A percentile compares a stretch with the other conserved stretches of the same genome.
Evolutionary conservation across 148 eudicot species (phyloP).

Genomic region (Fallopia convolvulus): DNA sequence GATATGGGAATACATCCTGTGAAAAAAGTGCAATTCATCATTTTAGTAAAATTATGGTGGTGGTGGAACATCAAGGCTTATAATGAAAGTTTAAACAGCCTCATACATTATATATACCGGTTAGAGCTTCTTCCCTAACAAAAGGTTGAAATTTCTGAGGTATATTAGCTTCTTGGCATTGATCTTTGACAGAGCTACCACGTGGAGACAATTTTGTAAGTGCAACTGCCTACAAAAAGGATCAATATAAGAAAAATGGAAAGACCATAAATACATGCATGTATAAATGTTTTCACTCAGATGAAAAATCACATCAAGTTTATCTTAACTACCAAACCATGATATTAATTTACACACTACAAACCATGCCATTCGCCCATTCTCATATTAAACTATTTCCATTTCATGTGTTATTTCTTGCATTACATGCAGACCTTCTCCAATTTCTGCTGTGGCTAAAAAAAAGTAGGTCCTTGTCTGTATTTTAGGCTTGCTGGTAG

Average conservation of each 20-base stretch:
- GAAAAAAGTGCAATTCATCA: slow-evolving; percentile 10
- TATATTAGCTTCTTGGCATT: slow-evolving; percentile 33
- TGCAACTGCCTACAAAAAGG: slow-evolving; percentile 51
- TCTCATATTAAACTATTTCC: background rate
- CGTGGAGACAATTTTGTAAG: slow-evolving; percentile 71
- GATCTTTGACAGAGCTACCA: slow-evolving; percentile 53
- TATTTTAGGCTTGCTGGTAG: too few relatives aligned
- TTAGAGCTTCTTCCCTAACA: slow-evolving; percentile 72
- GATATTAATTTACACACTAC: background rate
- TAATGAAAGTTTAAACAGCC: background rate
- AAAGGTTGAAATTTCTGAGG: slow-evolving; percentile 62
- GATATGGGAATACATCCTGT: slow-evolving; percentile 69
- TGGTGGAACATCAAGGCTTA: background rate
- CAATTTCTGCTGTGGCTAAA: background rate
- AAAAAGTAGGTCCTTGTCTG: background rate
- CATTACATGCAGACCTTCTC: background rate
- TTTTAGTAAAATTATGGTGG: background rate
- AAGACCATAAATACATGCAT: background rate
- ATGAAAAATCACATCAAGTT: background rate
- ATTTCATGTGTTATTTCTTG: background rate
- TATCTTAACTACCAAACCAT: background rate
- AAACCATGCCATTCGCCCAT: background rate
- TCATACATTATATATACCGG: slow-evolving; percentile 45
- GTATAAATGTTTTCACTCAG: background rate
- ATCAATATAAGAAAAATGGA: background rate